Evolutionary conservation across 805 yeast species (phyloP), one percentile per base, ranked within the genome.

Genomic region (Monosporozyma solicola): DNA sequence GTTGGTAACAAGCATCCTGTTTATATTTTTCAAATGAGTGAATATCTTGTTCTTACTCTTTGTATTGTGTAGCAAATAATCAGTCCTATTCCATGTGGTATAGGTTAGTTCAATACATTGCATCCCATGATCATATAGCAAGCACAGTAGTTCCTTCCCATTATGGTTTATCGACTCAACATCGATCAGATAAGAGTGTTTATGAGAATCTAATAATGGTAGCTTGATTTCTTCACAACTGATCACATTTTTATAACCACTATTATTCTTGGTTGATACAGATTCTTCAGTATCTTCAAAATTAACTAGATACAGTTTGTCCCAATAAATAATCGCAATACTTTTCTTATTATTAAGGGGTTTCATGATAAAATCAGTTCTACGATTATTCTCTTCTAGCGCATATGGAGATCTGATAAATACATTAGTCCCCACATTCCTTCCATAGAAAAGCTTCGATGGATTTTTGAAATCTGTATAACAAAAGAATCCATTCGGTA

Each of bases 1-100:
- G 48, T 60, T 65, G 6, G 58, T 48, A 7, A 65, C 57, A 4
- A 65, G 54, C 62, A 66, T 57, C 41, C 70, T 53, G 41, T 65
- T 63, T 16, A 66, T 53, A 35, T 57, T 61, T 29, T 52, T 45
- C 20, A 64, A 33, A 48, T 52, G 61, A 3, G 59, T 11, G 50
- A 60, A 61, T 41, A 49, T 56, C 46, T 66, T 66, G 10, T 61
- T 57, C 9, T 45, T 35, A 24, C 56, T 59, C 48, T 64, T 59
- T 3, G 69, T 61, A 7, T 66, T 59, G 37, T 57, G 59, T 20
- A 65, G 49, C 11, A 65, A 48, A 48, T 55, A 60, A 48, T 61
- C 61, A 16, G 59, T 54, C 22, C 52, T 53, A 16, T 60, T 61
- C 53, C 58, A 53, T 2, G 68, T 60, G 16, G 51, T 52, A 41